Evolutionary conservation across 129 eudicot genomes (phyloP).

Genomic region (Centrapalus pauciflorus): DNA sequence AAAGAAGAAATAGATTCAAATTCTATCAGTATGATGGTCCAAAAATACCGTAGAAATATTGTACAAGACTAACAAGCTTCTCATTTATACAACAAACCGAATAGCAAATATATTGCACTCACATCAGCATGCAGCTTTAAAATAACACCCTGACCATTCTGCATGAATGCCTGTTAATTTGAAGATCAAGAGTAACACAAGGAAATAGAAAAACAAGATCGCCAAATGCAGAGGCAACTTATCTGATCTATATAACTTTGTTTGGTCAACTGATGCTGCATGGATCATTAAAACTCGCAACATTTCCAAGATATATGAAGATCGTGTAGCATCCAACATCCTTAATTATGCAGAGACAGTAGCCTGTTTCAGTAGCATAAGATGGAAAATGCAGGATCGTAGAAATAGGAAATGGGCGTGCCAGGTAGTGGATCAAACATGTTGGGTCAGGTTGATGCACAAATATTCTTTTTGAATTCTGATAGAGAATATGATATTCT

Average conservation of each 20-base stretch:
- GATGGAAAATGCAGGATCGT: not conserved
- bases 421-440: no score
- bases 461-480: no score
- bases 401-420: no score
- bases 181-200: slow-evolving; percentile 4
- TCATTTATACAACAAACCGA: slow-evolving; percentile 4
- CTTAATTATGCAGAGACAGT: no score
- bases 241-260: not conserved
- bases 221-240: not conserved
- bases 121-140: not conserved
- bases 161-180: slow-evolving; percentile 1
- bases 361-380: not conserved
- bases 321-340: slow-evolving; percentile 8
- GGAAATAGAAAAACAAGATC: not conserved
- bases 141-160: not conserved
- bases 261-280: slow-evolving; percentile 11
- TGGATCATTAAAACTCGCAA: slow-evolving; percentile 2
- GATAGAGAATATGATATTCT: no score
- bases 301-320: slow-evolving; percentile 1
- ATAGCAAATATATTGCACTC: no score
- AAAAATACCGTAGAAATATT: not conserved
- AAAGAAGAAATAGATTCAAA: not conserved
- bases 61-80: slow-evolving; percentile 10
- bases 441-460: no score
- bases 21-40: not conserved